Conservation (phyloP, 139 green algal genomes). For the Nannochloris sp. region DNA sequence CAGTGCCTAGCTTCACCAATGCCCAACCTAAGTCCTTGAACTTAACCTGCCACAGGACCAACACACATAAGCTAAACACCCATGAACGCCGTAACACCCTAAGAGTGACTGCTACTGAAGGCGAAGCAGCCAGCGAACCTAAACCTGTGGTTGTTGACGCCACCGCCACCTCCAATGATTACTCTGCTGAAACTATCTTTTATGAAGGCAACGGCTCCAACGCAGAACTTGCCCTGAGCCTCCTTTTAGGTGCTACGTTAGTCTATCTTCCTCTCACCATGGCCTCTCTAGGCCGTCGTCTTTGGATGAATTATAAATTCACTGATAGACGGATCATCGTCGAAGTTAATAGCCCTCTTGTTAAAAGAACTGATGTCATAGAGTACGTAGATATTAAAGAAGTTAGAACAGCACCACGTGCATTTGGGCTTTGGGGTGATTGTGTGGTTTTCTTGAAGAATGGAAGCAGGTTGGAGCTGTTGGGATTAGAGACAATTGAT, state of each 20-base stretch:
- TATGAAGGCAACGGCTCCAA: constrained; percentile 38
- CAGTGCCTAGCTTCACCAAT: no score
- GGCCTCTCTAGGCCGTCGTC: constrained; percentile 37
- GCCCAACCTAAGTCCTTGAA: no score
- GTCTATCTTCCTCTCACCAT: constrained; percentile 55
- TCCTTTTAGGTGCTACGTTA: constrained; percentile 42
- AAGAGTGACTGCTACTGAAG: no score
- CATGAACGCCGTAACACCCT: no score
- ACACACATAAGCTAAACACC: no score
- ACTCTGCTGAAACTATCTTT: constrained; percentile 43
- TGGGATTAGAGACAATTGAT: constrained; percentile 39
- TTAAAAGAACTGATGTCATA: constrained; percentile 39
- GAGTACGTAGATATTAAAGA: constrained; percentile 49
- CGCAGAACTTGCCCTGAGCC: constrained; percentile 39
- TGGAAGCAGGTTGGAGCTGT: constrained; percentile 37
- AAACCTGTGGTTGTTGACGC: neutral
- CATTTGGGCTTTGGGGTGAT: constrained; percentile 51
- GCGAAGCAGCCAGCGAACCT: no score
- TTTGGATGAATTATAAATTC: constrained; percentile 51
- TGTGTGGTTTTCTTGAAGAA: constrained; percentile 57
- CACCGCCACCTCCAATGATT: neutral
- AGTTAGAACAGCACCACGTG: constrained; percentile 37
- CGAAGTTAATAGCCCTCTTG: constrained; percentile 40
- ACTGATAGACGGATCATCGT: constrained; percentile 59
- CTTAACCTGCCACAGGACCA: no score